Conservation (phyloP, 352 stramenopile genomes). For the Globisporangium megalacanthum region DNA sequence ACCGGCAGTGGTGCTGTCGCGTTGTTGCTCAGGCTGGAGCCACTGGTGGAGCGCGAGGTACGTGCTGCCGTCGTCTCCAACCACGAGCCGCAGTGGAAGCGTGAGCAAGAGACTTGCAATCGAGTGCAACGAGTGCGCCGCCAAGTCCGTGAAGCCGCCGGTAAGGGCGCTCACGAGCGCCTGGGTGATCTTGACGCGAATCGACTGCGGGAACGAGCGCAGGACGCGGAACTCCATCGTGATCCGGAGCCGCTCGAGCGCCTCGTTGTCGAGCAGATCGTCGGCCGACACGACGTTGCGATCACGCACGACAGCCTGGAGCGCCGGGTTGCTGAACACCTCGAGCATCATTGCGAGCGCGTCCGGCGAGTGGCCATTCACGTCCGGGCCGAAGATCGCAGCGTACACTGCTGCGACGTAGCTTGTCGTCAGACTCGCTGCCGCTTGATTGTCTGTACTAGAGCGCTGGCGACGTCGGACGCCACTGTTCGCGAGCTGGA, state of each 20-base stretch:
- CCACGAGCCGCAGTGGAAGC: constrained; percentile 38
- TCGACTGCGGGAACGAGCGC: constrained; percentile 66
- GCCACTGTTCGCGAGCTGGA: constrained; percentile 13
- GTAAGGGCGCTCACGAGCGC: constrained; percentile 50
- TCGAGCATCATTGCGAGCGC: constrained; percentile 63
- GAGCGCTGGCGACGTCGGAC: neutral
- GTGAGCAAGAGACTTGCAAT: constrained; percentile 46
- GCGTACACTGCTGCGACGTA: constrained; percentile 30
- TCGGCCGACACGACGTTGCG: neutral
- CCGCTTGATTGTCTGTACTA: neutral
- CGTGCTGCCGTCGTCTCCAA: constrained; percentile 19
- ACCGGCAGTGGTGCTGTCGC: neutral
- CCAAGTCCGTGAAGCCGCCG: constrained; percentile 34
- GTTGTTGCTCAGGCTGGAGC: constrained; percentile 12
- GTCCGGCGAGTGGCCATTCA: constrained; percentile 58
- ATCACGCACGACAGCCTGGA: constrained; percentile 16
- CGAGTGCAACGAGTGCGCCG: constrained; percentile 27
- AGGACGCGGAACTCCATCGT: constrained; percentile 72
- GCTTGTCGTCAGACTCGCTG: constrained; percentile 14
- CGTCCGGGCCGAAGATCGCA: constrained; percentile 46
- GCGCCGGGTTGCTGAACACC: constrained; percentile 35
- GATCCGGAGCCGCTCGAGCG: constrained; percentile 53
- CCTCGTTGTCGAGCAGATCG: constrained; percentile 22
- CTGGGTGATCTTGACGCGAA: constrained; percentile 43
- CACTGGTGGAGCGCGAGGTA: constrained; percentile 27